A percentile compares a stretch with the other conserved stretches of the same genome.
Conservation (phyloP, 345 rosid species). For the Capsella bursapastoris region DNA sequence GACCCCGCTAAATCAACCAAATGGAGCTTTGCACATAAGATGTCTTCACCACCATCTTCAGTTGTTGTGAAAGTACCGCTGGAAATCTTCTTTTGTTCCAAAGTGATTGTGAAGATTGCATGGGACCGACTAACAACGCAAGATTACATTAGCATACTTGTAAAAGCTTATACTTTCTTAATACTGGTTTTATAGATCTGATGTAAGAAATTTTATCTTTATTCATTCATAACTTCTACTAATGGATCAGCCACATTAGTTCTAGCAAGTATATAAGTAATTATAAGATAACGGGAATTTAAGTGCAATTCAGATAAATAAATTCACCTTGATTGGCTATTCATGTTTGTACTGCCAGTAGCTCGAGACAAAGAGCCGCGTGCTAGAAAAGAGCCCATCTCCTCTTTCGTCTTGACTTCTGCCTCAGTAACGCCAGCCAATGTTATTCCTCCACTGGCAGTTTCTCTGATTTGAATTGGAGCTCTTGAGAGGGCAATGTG, state of each 20-base stretch:
- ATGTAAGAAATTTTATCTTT: conserved; percentile 4
- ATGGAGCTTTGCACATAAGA: conserved; percentile 87
- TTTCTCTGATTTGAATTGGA: conserved; percentile 92
- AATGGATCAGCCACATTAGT: conserved; percentile 18
- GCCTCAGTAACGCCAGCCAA: conserved; percentile 95
- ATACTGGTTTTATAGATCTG: neutral
- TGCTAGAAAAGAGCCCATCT: conserved; percentile 76
- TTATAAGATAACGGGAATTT: neutral
- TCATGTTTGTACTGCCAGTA: conserved; percentile 97
- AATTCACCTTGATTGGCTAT: conserved; percentile 88
- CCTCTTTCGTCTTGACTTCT: conserved; percentile 85
- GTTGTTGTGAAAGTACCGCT: conserved; percentile 41
- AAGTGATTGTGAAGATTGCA: conserved; percentile 90
- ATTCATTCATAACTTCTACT: neutral
- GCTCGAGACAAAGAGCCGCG: conserved; percentile 90
- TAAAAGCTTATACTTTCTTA: neutral
- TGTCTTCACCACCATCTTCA: conserved; percentile 75
- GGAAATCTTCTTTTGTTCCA: conserved; percentile 87
- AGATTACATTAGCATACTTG: conserved; percentile 18
- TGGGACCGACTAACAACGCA: conserved; percentile 78
- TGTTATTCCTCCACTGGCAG: conserved; percentile 88
- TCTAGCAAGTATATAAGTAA: neutral
- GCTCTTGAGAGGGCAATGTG: conserved; percentile 57
- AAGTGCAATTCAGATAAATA: neutral
- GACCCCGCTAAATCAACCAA: conserved; percentile 97